Conservation (phyloP, 371 early-diverging fungal genomes). For the Choanephora cucurbitarum region DNA sequence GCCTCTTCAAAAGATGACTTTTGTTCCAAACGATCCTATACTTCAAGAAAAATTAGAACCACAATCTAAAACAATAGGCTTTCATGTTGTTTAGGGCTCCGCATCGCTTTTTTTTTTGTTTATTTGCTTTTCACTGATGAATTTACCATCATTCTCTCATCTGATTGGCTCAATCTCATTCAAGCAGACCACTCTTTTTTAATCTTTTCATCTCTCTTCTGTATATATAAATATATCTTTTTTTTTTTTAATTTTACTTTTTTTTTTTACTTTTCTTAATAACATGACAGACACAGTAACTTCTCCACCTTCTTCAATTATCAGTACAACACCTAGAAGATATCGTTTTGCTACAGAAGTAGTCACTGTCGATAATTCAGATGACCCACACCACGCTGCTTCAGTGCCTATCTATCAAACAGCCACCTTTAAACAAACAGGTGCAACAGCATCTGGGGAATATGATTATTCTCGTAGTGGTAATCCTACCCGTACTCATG, state of each 20-base stretch:
- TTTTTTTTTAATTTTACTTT: conserved; percentile 1
- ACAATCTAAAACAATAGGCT: conserved; percentile 10
- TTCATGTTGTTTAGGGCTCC: neutral
- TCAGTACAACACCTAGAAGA: conserved; percentile 39
- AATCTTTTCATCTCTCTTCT: conserved; percentile 12
- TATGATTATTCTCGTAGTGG: conserved; percentile 93
- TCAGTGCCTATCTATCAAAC: conserved; percentile 96
- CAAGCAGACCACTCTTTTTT: conserved; percentile 5
- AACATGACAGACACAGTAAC: conserved; percentile 30
- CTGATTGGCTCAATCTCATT: conserved; percentile 20
- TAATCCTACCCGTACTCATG: conserved; percentile 86
- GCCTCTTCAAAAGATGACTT: neutral
- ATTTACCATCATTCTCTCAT: conserved; percentile 10
- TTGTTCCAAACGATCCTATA: conserved; percentile 13
- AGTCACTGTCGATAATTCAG: conserved; percentile 76
- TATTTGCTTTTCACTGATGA: conserved; percentile 9
- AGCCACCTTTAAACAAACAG: conserved; percentile 92
- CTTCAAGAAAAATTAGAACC: conserved; percentile 27
- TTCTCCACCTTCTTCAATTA: conserved; percentile 34
- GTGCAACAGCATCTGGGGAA: conserved; percentile 80
- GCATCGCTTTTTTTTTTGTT: conserved; percentile 2
- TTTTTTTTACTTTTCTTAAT: conserved; percentile 11
- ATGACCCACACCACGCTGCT: conserved; percentile 89
- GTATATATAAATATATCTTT: conserved; percentile 12
- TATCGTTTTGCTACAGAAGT: conserved; percentile 90